Conservation (phyloP, 306 rosid species). For the Aeschynomene evenia region DNA sequence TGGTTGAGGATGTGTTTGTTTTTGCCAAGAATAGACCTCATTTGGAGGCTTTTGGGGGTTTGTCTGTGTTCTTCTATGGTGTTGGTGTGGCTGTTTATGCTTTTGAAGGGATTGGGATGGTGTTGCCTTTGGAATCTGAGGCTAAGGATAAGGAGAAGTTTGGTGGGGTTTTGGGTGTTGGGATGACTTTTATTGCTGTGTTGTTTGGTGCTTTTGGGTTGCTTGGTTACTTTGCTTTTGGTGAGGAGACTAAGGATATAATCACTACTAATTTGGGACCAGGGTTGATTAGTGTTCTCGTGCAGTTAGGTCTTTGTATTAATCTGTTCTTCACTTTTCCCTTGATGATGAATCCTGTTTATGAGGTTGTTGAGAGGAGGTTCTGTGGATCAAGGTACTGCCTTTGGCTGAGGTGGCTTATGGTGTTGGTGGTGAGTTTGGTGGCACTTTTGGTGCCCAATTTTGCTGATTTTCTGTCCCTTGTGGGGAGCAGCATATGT, state of each 20-base stretch:
- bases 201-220: constrained; percentile 65
- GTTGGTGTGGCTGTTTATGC: constrained; percentile 76
- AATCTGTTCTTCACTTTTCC: constrained; percentile 70
- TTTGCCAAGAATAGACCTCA: constrained; percentile 40
- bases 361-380: constrained; percentile 68
- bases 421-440: constrained; percentile 57
- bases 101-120: constrained; percentile 74
- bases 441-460: constrained; percentile 73
- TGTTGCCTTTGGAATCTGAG: constrained; percentile 67
- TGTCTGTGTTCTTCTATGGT: constrained; percentile 61
- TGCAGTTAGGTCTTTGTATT: constrained; percentile 60
- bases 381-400: constrained; percentile 50
- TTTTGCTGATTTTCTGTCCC: constrained; percentile 71
- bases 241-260: constrained; percentile 66
- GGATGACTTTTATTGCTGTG: constrained; percentile 54
- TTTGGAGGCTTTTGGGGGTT: constrained; percentile 55
- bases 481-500: constrained; percentile 75
- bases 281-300: constrained; percentile 52
- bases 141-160: constrained; percentile 57
- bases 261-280: constrained; percentile 68
- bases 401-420: constrained; percentile 69
- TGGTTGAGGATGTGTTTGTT: constrained; percentile 60
- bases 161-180: constrained; percentile 52
- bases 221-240: constrained; percentile 75
- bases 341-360: constrained; percentile 82